Percentiles rank a stretch among this genome's conserved stretches.
phyloP scores from a whole-genome alignment of 805 yeast species.

The Yamadazyma scolyti region DNA sequence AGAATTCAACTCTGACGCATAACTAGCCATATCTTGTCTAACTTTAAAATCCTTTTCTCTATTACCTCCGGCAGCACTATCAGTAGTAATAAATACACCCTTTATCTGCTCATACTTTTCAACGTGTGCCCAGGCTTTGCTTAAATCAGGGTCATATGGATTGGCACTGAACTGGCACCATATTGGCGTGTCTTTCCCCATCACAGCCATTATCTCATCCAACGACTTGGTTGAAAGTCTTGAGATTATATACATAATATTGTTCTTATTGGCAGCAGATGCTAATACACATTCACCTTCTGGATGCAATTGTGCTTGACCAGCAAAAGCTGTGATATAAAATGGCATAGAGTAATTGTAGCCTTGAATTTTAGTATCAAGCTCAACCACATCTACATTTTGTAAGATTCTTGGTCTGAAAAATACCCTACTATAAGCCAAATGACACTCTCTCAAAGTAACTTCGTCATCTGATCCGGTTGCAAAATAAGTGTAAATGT shows the following conservation, averaged over 20 bases:
- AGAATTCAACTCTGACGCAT: neutral
- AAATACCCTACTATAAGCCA: slow-evolving; percentile 79
- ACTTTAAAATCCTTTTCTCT: slow-evolving; percentile 46
- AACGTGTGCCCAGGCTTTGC: slow-evolving; percentile 31
- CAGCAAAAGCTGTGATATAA: slow-evolving; percentile 45
- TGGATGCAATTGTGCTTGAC: slow-evolving; percentile 37
- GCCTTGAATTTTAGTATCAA: slow-evolving; percentile 40
- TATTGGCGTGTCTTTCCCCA: slow-evolving; percentile 30
- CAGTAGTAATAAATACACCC: slow-evolving; percentile 51
- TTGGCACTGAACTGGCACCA: slow-evolving; percentile 48
- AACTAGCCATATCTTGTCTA: neutral
- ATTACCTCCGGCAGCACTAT: slow-evolving; percentile 49
- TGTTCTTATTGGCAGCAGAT: slow-evolving; percentile 32
- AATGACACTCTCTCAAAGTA: slow-evolving; percentile 78
- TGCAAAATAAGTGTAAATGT: slow-evolving; percentile 27
- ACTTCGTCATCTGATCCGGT: slow-evolving; percentile 87
- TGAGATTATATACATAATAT: slow-evolving; percentile 45
- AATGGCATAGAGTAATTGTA: slow-evolving; percentile 36
- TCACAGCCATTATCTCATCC: slow-evolving; percentile 25
- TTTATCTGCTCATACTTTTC: slow-evolving; percentile 37
- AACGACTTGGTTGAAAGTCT: slow-evolving; percentile 33
- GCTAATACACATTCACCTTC: slow-evolving; percentile 41
- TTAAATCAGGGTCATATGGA: slow-evolving; percentile 25
- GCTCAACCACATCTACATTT: slow-evolving; percentile 43
- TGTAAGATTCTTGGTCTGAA: slow-evolving; percentile 77